Conservation (phyloP, 140 eudicot genomes). For the Senecio squalidus region DNA sequence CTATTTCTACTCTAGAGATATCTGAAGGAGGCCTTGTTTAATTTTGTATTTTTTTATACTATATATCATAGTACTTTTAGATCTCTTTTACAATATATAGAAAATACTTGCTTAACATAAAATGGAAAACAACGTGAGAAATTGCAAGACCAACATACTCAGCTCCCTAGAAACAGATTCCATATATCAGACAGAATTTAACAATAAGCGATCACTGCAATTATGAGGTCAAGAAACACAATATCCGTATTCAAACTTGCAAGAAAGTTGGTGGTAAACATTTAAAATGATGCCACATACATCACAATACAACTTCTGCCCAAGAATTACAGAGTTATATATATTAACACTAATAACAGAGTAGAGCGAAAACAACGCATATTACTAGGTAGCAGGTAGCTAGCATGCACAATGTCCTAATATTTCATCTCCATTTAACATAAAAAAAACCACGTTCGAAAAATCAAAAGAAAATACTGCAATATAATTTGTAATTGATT, state of each 20-base stretch:
- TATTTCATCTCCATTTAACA: too few relatives aligned
- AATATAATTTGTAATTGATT: background rate
- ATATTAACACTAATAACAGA: too few relatives aligned
- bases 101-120: background rate
- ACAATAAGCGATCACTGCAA: background rate
- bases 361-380: too few relatives aligned
- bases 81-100: background rate
- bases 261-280: too few relatives aligned
- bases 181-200: background rate
- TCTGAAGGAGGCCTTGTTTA: background rate
- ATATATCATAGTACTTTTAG: background rate
- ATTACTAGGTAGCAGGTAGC: too few relatives aligned
- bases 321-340: too few relatives aligned
- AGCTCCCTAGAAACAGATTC: background rate
- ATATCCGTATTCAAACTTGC: background rate
- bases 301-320: too few relatives aligned
- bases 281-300: too few relatives aligned
- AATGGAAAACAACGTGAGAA: background rate
- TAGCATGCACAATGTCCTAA: too few relatives aligned
- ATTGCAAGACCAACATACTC: background rate
- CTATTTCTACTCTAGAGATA: background rate
- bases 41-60: background rate
- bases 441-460: too few relatives aligned
- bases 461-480: background rate
- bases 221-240: conserved; percentile 1